Conservation (phyloP, 2,329 filamentous ascomycete genomes). For the Penicillium paneum region DNA sequence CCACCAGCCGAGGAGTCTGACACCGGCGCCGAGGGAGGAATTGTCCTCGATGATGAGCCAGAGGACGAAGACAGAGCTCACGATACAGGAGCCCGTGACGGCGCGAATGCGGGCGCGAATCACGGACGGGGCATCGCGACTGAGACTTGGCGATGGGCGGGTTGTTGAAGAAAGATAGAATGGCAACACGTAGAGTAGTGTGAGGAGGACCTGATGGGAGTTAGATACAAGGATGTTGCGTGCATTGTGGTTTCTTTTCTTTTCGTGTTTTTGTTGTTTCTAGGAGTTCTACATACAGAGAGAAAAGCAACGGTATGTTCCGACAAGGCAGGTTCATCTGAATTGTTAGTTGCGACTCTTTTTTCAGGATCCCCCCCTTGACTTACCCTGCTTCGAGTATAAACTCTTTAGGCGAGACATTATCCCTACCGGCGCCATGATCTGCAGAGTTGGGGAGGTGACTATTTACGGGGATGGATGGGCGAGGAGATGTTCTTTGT, state of each 20-base stretch:
- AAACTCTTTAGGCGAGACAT: constrained; percentile 33
- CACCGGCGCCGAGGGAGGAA: constrained; percentile 51
- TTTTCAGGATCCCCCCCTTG: neutral
- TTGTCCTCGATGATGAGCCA: constrained; percentile 59
- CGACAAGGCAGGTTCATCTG: constrained; percentile 40
- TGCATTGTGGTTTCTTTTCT: neutral
- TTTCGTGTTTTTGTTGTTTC: constrained; percentile 4
- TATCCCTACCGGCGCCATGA: constrained; percentile 36
- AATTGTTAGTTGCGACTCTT: constrained; percentile 10
- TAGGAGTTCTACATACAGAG: constrained; percentile 34
- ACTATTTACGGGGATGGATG: neutral
- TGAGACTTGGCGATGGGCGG: constrained; percentile 72
- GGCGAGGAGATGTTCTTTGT: constrained; percentile 9
- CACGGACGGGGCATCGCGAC: constrained; percentile 82
- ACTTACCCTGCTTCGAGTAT: constrained; percentile 34
- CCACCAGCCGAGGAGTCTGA: constrained; percentile 77
- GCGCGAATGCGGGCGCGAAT: constrained; percentile 82
- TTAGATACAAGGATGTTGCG: constrained; percentile 1
- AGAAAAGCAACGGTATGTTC: constrained; percentile 35
- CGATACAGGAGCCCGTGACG: constrained; percentile 70
- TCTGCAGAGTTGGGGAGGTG: neutral
- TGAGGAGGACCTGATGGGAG: constrained; percentile 65
- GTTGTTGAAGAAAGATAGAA: constrained; percentile 82
- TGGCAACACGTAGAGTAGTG: constrained; percentile 82
- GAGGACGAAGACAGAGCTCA: constrained; percentile 65